Base-by-base conservation (phyloP, 75 land plant species). In the Cunninghamia lanceolata region DNA sequence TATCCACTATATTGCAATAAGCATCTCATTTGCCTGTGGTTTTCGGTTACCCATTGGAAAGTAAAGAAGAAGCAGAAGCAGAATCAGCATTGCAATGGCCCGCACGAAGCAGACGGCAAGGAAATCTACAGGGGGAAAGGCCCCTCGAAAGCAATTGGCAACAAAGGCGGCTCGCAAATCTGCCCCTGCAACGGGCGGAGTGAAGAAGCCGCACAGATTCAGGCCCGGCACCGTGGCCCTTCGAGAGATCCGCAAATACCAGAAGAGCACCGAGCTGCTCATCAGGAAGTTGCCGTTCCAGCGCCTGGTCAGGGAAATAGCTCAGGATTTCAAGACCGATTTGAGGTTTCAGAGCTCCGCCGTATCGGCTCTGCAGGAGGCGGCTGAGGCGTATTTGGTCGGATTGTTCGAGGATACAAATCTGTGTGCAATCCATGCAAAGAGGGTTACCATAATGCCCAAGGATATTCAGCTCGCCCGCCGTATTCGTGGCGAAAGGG, bases 161-260 rank as follows among this genome's bases (percentile, higher is more conserved):
- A 90, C 89, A n/a, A 90, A 87, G 81, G 88, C 88, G n/a, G 88
- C 88, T 4, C 34, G 88, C 32, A 89, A 89, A 43, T 89, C 90
- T 17, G 90, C 90, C 0, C 90, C 90, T 17, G 83, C 90, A 43
- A 91, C 90, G 21, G 92, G 91, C 28, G 88, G 92, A 54, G 90
- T 90, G 56, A 91, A 91, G 91, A 91, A 91, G 89, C 91, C 92
- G n/a, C 91, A 89, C 73, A 90, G 90, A 36, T 88, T 84, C 84
- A 50, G 84, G 17, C 90, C 88, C 11, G 90, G 88, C 9, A 89
- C 90, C 30, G 88, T 89, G 39, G 90, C 88, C 54, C 90, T 89
- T 30, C 88, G 88, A 16, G 83, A 82, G 35, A 82, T 82, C 83
- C 83, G 42, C 4, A 82, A 82, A 13, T 82, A 82, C 17, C 83